A percentile compares a stretch with the other conserved stretches of the same genome.
Evolutionary conservation across 2,329 filamentous ascomycete species (phyloP).

Genomic region (Ascochyta fabae): DNA sequence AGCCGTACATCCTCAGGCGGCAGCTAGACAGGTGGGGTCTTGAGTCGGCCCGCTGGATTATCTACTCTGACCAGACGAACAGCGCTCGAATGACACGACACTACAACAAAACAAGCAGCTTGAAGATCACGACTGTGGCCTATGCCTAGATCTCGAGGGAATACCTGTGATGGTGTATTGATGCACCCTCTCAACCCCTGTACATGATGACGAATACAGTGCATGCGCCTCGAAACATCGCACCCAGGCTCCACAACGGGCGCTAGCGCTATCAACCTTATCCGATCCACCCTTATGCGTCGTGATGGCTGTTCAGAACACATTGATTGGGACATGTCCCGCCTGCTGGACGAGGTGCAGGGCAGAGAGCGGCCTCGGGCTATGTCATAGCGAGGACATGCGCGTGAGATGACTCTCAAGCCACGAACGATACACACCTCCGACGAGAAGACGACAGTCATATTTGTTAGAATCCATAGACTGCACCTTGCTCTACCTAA

Average conservation of each 20-base stretch:
- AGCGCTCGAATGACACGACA: not conserved
- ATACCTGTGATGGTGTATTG: too few relatives aligned
- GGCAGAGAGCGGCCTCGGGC: not conserved
- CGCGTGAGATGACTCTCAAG: not conserved
- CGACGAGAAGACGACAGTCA: not conserved
- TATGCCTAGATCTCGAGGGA: too few relatives aligned
- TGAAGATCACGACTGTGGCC: too few relatives aligned
- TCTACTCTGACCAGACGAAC: not conserved
- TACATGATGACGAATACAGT: not conserved
- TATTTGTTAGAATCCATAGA: not conserved
- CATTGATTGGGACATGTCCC: not conserved
- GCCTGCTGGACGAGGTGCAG: not conserved
- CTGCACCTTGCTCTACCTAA: not conserved
- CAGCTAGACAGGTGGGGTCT: not conserved
- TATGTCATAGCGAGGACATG: not conserved
- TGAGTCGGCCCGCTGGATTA: not conserved
- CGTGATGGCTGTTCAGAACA: not conserved
- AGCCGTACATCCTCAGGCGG: slow-evolving; percentile 8
- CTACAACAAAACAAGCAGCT: not conserved
- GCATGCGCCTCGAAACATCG: slow-evolving; percentile 1
- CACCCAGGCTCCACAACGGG: slow-evolving; percentile 3
- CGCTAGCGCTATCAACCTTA: slow-evolving; percentile 4
- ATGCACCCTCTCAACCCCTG: too few relatives aligned
- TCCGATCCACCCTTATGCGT: not conserved
- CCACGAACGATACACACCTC: not conserved